Conservation (phyloP, 1,139 yeast species). For the Yamadazyma sp. region DNA sequence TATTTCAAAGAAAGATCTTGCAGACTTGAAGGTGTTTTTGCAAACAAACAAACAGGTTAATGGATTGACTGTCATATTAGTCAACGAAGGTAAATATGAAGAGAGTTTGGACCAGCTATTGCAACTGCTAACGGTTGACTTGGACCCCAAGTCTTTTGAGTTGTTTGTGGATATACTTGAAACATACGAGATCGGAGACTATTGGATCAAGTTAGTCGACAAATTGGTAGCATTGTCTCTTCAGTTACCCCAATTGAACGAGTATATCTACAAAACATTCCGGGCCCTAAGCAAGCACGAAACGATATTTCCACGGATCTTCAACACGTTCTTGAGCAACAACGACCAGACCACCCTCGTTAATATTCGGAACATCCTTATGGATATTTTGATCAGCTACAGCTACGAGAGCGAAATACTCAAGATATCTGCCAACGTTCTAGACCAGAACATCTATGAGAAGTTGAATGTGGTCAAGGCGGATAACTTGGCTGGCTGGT, state of each 20-base stretch:
- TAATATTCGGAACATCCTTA: slow-evolving; percentile 60
- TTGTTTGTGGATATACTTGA: slow-evolving; percentile 39
- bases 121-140: slow-evolving; percentile 17
- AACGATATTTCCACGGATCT: slow-evolving; percentile 47
- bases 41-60: slow-evolving; percentile 29
- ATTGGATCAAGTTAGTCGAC: slow-evolving; percentile 41
- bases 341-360: slow-evolving; percentile 46
- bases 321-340: slow-evolving; percentile 47
- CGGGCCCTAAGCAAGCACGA: slow-evolving; percentile 41
- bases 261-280: slow-evolving; percentile 53
- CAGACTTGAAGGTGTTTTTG: slow-evolving; percentile 20
- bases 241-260: slow-evolving; percentile 26
- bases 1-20: slow-evolving; percentile 16
- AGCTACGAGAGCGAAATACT: slow-evolving; percentile 62
- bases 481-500: slow-evolving; percentile 59
- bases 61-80: slow-evolving; percentile 29
- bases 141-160: slow-evolving; percentile 21
- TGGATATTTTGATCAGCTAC: slow-evolving; percentile 64
- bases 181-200: slow-evolving; percentile 22
- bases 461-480: slow-evolving; percentile 40
- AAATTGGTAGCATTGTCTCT: slow-evolving; percentile 24
- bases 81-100: slow-evolving; percentile 20
- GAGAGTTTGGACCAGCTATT: slow-evolving; percentile 30
- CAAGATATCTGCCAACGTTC: slow-evolving; percentile 50
- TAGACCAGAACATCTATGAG: slow-evolving; percentile 54